A percentile compares a stretch with the other conserved stretches of the same genome.
Conservation (phyloP, 1,284 basidiomycete genomes). For the Athelia sp. region DNA sequence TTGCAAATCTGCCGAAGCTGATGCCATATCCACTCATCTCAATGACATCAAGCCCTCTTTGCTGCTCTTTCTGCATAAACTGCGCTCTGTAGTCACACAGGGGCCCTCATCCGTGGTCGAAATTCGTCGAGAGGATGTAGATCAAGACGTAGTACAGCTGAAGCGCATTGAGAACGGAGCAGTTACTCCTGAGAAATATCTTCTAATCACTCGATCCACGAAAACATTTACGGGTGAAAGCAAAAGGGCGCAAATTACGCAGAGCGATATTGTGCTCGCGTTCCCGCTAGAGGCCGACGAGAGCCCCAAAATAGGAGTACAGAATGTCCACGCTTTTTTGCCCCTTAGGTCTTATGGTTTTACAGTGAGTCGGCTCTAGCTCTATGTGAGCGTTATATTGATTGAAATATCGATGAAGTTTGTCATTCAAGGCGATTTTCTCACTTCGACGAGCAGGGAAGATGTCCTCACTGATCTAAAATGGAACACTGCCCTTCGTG, state of each 20-base stretch:
- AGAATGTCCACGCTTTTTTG: conserved; percentile 16
- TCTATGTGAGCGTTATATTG: not conserved
- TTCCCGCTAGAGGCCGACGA: conserved; percentile 14
- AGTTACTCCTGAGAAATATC: not conserved
- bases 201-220: not conserved
- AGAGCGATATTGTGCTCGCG: conserved; percentile 17
- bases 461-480: conserved; percentile 10
- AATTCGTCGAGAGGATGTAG: not conserved
- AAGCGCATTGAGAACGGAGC: not conserved
- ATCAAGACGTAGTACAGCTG: not conserved
- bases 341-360: conserved; percentile 15
- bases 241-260: conserved; percentile 7
- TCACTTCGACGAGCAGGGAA: conserved; percentile 17
- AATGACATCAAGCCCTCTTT: conserved; percentile 12
- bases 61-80: conserved; percentile 17
- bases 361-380: conserved; percentile 6
- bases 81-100: conserved; percentile 10
- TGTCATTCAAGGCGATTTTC: conserved; percentile 18
- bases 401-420: conserved; percentile 10
- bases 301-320: conserved; percentile 7
- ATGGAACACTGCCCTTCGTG: conserved; percentile 14
- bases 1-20: conserved; percentile 5
- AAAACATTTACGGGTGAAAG: conserved; percentile 1
- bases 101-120: not conserved
- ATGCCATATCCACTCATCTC: conserved; percentile 9